Evolutionary conservation across 345 rosid species (phyloP).

Genomic region (Eucalyptus curtisii): DNA sequence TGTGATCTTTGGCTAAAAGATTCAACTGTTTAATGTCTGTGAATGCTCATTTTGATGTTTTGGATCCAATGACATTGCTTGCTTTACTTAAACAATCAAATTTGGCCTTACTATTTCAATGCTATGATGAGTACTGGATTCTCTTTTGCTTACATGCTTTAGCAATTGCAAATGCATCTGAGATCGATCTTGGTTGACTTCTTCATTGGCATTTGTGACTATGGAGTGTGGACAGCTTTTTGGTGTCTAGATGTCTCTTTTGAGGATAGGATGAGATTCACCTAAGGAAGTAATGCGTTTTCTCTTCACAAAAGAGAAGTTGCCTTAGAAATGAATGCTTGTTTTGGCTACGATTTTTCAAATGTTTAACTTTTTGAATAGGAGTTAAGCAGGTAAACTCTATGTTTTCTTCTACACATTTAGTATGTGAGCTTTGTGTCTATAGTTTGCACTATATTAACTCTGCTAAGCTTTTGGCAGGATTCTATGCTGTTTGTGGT

Average conservation of each 20-base stretch:
- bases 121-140: too few species aligned
- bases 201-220: background rate
- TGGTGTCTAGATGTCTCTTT: background rate
- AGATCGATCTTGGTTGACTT: background rate
- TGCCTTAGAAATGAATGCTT: slow-evolving; percentile 9
- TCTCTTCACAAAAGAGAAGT: background rate
- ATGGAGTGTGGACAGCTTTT: background rate
- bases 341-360: slow-evolving; percentile 14
- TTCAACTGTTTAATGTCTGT: too few species aligned
- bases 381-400: slow-evolving; percentile 23
- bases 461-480: slow-evolving; percentile 37
- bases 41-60: too few species aligned
- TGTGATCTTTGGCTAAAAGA: too few species aligned
- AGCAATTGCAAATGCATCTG: too few species aligned
- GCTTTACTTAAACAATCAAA: too few species aligned
- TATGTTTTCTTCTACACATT: background rate
- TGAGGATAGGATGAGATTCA: background rate
- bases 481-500: slow-evolving; percentile 21
- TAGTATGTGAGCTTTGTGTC: slow-evolving; percentile 4
- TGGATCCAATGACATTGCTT: too few species aligned
- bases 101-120: too few species aligned
- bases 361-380: background rate
- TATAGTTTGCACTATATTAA: slow-evolving; percentile 13
- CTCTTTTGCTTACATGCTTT: too few species aligned
- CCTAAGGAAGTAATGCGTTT: background rate